Evolutionary conservation across 106 monocot species (phyloP), one percentile per base, ranked within the genome.

Genomic region (Dendrobium chrysotoxum): DNA sequence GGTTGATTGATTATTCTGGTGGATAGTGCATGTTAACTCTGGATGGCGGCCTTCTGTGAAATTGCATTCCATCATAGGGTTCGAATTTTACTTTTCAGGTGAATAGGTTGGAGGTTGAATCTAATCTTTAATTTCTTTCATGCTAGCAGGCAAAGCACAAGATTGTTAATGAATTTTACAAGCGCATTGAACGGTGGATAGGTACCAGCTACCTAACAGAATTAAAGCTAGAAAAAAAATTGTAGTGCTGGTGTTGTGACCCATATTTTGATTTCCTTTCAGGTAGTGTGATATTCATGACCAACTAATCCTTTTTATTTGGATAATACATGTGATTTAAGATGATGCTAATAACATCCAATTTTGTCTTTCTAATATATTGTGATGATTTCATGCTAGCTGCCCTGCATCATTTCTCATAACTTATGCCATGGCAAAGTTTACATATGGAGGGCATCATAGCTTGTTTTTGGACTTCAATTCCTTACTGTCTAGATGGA

Each of bases 381-480:
- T 50, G 3, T 50, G 16, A 3, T 30, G 31, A 12, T 15, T 30
- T 71, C 28, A 28, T 71, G 13, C 3, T 35, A 71, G 71, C 5
- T 65, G 7, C 26, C 35, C 5, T 65, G 7, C 26, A 35, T 71
- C 31, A 35, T 26, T 30, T 28, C 13, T 10, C 4, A 28, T 35
- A 31, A 7, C 71, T 12, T 35, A 71, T 71, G 71, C 30, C 71
- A 30, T 9, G 71, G 26, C 15, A 71, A 71, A 71, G 71, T 71
- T 35, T 15, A 71, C 71, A 16, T 28, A 35, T 71, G 66, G 66
- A 66, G 77, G 42, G 21, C 53, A 75, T 57, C 55, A 61, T 40
- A 28, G 41, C 67, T 67, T 65, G 82, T 75, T 77, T 38, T 78
- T 83, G 46, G 58, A 66, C 42, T 46, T 76, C 39, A 64, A 46